Evolutionary conservation across 768 basidiomycete species (phyloP).

Genomic region (Xanthoconium purpureum): DNA sequence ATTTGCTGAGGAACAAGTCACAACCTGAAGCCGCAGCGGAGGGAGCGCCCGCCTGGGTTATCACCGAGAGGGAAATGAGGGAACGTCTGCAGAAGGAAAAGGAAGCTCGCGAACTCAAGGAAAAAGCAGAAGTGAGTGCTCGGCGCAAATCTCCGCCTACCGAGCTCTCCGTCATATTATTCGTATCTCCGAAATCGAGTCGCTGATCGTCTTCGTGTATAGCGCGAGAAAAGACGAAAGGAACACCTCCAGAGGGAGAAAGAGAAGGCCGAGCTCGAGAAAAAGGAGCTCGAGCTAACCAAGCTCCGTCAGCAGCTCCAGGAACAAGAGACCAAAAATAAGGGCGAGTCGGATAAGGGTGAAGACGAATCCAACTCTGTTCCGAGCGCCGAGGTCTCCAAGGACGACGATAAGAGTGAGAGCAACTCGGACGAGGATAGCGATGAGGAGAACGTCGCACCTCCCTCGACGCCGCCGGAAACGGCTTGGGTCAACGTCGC

Average conservation of each 20-base stretch:
- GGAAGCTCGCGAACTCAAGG: constrained; percentile 65
- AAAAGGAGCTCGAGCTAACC: constrained; percentile 58
- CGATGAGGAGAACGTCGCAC: constrained; percentile 40
- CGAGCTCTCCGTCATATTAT: constrained; percentile 17
- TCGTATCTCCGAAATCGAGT: background rate
- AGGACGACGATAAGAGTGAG: constrained; percentile 33
- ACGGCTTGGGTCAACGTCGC: constrained; percentile 28
- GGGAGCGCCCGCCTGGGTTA: constrained; percentile 69
- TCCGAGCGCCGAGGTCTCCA: constrained; percentile 11
- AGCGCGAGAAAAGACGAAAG: constrained; percentile 46
- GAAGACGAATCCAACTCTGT: constrained; percentile 31
- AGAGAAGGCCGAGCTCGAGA: constrained; percentile 60
- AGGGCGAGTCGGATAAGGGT: constrained; percentile 44
- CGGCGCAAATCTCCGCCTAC: constrained; percentile 12
- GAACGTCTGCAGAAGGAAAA: constrained; percentile 73
- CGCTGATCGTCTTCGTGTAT: constrained; percentile 11
- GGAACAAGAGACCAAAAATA: constrained; percentile 50
- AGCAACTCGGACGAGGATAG: constrained; percentile 39
- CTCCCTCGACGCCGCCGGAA: constrained; percentile 30
- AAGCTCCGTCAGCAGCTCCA: constrained; percentile 51
- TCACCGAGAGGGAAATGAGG: constrained; percentile 68
- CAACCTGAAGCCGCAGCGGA: constrained; percentile 73
- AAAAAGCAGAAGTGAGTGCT: constrained; percentile 60
- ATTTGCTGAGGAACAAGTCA: constrained; percentile 81
- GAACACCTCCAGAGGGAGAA: constrained; percentile 48